Base-by-base conservation (phyloP, 331 rosid genomes). In the Cucumis variabilis region DNA sequence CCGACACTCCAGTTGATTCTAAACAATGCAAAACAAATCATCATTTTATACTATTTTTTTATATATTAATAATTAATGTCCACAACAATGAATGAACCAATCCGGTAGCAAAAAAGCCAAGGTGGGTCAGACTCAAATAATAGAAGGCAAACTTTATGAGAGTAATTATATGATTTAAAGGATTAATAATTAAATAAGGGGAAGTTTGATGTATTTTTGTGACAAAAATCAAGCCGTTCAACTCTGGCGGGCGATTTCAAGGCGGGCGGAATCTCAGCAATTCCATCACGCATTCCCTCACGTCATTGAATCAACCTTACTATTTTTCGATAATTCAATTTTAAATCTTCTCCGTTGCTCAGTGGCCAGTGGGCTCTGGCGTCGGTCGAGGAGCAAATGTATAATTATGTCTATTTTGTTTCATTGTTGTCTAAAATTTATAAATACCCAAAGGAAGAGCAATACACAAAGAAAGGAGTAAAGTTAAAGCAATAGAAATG, bases 401-500 rank as follows among this genome's bases (percentile, higher is more conserved):
- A 70, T 27, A 70, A 14, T 27, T 27, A 27, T 69, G 13, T 23
- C 3, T 71, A 10, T 30, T n/a, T 13, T 71, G 13, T 71, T 30
- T 30, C 48, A 71, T 17, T 30, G 3, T 15, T 27, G 2, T 70
- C 9, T 11, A 17, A 53, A 80, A 15, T 16, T 6, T 83, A 83
- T 44, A 83, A 83, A 62, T 37, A 83, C 75, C 75, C 86, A 1
- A 24, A 27, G 37, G 66, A 23, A 79, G 20, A 48, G 41, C 53
- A 16, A 60, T 3, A 6, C 33, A 15, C 8, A 7, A 5, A 83
- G 37, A 77, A 77, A 50, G 41, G 23, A 77, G 37, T 41, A n/a
- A 77, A 24, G 63, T 77, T 24, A 13, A 48, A 77, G 79, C 46
- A 84, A 28, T 55, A 55, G 48, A 84, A 84, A 71, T 84, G 87